phyloP scores from a whole-genome alignment of 331 rosid genomes.

The Arachis monticola region DNA sequence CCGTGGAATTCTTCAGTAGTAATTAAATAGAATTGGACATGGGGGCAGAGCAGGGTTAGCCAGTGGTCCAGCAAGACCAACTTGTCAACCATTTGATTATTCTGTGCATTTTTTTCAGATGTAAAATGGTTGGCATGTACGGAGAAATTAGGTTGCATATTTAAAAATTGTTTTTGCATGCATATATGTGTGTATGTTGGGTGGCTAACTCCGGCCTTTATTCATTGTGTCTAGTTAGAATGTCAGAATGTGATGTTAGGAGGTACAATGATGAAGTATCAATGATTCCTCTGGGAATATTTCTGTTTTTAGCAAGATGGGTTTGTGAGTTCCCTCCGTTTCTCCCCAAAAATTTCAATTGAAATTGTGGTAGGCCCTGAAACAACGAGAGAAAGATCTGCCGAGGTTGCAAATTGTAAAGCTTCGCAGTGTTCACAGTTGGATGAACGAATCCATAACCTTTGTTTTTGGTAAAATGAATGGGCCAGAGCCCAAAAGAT shows the following conservation, averaged over 20 bases:
- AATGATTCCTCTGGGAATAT: slow-evolving; percentile 7
- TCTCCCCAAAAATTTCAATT: not conserved
- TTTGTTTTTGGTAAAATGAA: no score
- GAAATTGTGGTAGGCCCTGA: no score
- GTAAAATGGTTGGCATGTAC: no score
- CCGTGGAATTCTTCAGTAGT: not conserved
- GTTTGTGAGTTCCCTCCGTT: slow-evolving; percentile 13
- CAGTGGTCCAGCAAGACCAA: no score
- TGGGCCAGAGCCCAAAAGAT: no score
- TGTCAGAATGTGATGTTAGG: slow-evolving; percentile 33
- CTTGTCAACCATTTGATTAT: no score
- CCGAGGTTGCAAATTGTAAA: not conserved
- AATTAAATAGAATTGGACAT: slow-evolving; percentile 11
- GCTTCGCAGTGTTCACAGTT: no score
- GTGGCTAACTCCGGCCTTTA: slow-evolving; percentile 8
- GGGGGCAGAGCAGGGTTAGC: not conserved
- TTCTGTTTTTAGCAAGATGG: not conserved
- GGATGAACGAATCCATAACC: no score
- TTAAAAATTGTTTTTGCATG: not conserved
- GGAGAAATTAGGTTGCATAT: not conserved
- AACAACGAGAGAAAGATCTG: not conserved
- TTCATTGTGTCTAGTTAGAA: slow-evolving; percentile 13
- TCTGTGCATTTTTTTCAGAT: no score
- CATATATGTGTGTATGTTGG: not conserved
- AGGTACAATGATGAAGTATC: slow-evolving; percentile 33